Base-by-base conservation (phyloP, 345 rosid genomes). In the Stellera chamaejasme region DNA sequence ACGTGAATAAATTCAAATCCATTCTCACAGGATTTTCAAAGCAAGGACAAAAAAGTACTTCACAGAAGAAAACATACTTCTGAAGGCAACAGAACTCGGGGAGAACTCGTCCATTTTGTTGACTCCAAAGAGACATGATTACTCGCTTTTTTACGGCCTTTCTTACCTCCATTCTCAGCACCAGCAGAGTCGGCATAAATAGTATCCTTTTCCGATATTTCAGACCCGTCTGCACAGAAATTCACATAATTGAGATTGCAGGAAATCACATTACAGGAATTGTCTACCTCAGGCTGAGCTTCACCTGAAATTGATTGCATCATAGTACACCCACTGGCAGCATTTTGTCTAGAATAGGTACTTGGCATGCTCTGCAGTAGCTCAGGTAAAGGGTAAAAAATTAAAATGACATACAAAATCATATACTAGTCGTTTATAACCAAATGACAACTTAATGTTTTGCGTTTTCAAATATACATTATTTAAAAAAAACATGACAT, bases 61-160 rank as follows among this genome's bases (percentile, higher is more conserved):
- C 54, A 25, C 15, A 56, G 50, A 36, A 48, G 65, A 59, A 66
- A 56, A 61, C 72, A 58, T 69, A 89, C 97, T 84, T 87, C 86
- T 43, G 80, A 72, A 15, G 96, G 95, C 49, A 93, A 78, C 53
- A 93, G 65, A 62, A 82, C 75, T 54, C 82, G 68, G 32, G 73
- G 72, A 47, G 7, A 10, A 25, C 59, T 50, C 49, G 50, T 78
- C 54, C 74, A 87, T 57, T 71, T 73, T 32, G 14, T 27, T 59
- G 59, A 79, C 50, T 75, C 74, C 48, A n/a, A 52, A 60, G 66
- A 55, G 55, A 54, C 59, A 56, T 68, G 55, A 4, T 50, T 58
- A n/a, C 49, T 52, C 32, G 58, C 70, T 62, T 44, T 66, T 55
- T 28, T 58, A 46, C 57, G 72, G 59, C 50, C 65, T 60, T 72